Conservation (phyloP, 106 monocot genomes). For the Hemerocallis citrina region DNA sequence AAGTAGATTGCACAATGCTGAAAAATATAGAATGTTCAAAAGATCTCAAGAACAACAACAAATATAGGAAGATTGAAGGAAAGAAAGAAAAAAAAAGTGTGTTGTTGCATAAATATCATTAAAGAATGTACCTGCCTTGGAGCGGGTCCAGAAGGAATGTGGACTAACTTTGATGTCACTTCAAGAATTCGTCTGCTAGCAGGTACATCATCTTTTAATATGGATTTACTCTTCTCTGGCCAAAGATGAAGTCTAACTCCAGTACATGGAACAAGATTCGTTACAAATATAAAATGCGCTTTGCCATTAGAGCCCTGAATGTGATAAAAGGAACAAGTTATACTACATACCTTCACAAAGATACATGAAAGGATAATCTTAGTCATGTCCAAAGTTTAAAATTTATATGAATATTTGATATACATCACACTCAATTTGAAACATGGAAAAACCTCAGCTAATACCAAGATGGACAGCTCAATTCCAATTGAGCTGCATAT, state of each 20-base stretch:
- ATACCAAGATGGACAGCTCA: too few relatives aligned
- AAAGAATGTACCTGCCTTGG: constrained; percentile 89
- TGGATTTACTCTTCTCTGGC: constrained; percentile 50
- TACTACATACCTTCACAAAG: background rate
- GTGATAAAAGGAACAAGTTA: constrained; percentile 8
- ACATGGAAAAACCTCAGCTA: too few relatives aligned
- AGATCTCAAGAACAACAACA: too few relatives aligned
- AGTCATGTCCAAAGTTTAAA: background rate
- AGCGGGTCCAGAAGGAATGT: constrained; percentile 84
- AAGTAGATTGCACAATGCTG: too few relatives aligned
- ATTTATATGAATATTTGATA: background rate
- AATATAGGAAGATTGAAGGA: too few relatives aligned
- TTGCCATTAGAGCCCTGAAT: constrained; percentile 70
- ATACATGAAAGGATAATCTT: background rate
- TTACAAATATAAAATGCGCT: constrained; percentile 82
- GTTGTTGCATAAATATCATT: background rate
- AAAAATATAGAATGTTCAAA: too few relatives aligned
- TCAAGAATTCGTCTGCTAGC: constrained; percentile 50
- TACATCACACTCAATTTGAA: background rate
- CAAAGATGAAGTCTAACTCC: constrained; percentile 96
- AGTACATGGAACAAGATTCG: constrained; percentile 91
- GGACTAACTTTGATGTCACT: constrained; percentile 88
- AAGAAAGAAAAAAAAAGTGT: too few relatives aligned
- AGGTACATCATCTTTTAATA: constrained; percentile 16
- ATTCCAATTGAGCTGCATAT: too few relatives aligned